Conservation (phyloP, 2,329 filamentous ascomycete species). For the Colletotrichum costaricense region DNA sequence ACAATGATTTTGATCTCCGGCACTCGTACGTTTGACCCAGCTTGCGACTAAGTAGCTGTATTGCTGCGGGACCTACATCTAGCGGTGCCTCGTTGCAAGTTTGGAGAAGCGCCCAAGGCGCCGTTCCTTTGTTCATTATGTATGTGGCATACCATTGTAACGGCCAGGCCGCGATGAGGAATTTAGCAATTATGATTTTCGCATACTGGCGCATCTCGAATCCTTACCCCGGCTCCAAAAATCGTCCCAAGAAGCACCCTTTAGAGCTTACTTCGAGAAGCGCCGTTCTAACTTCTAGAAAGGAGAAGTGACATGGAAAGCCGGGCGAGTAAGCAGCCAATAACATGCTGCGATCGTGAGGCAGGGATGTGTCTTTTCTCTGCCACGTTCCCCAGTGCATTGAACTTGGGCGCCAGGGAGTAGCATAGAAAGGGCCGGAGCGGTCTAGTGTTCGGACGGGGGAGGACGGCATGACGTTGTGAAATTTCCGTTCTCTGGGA, state of each 20-base stretch:
- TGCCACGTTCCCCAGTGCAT: conserved; percentile 8
- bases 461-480: conserved; percentile 30
- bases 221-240: not conserved
- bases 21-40: conserved; percentile 3
- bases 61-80: not conserved
- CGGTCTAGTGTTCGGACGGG: conserved; percentile 9
- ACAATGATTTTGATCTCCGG: not conserved
- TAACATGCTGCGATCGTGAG: not conserved
- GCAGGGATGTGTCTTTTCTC: conserved; percentile 5
- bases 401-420: conserved; percentile 15
- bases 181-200: not conserved
- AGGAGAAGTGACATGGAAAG: not conserved
- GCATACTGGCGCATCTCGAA: not conserved
- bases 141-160: not conserved
- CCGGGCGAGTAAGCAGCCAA: not conserved
- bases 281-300: not conserved
- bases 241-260: not conserved
- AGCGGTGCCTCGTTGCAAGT: not conserved
- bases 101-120: no score
- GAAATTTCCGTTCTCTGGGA: conserved; percentile 25
- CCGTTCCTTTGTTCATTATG: conserved; percentile 2
- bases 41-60: no score
- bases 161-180: not conserved
- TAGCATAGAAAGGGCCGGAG: not conserved
- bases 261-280: conserved; percentile 14